Evolutionary conservation across 2,329 filamentous ascomycete genomes (phyloP).

Genomic region (Dothiorella sarmentorum): DNA sequence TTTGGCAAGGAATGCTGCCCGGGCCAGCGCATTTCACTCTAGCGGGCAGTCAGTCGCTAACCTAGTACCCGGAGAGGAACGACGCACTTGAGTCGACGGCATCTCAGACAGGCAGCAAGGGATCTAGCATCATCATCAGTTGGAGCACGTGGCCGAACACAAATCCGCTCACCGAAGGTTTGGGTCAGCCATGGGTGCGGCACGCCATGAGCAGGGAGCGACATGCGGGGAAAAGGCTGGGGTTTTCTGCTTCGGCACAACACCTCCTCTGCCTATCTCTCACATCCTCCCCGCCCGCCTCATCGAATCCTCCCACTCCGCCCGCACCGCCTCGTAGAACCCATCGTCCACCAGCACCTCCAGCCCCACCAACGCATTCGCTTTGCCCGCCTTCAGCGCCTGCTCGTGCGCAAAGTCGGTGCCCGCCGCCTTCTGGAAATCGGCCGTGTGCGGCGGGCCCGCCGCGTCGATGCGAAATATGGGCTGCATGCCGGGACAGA

Average conservation of each 20-base stretch:
- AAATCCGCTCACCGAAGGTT: neutral
- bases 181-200: neutral
- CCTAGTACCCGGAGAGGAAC: neutral
- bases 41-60: neutral
- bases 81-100: neutral
- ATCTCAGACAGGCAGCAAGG: neutral
- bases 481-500: constrained; percentile 23
- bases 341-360: constrained; percentile 19
- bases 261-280: neutral
- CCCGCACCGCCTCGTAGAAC: constrained; percentile 16
- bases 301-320: constrained; percentile 19
- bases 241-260: neutral
- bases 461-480: constrained; percentile 22
- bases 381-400: constrained; percentile 20
- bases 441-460: constrained; percentile 21
- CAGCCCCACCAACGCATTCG: constrained; percentile 18
- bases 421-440: constrained; percentile 22
- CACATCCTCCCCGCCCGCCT: neutral
- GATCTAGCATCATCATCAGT: no score
- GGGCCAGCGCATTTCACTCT: constrained; percentile 5
- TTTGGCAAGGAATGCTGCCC: neutral
- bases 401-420: constrained; percentile 21
- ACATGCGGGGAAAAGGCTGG: neutral
- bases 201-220: no score
- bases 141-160: neutral